These are phyloP conservation scores for Tremella yokohamensis DNA, from an alignment of 768 basidiomycete genomes.

Conservation along the genomic window DNA sequence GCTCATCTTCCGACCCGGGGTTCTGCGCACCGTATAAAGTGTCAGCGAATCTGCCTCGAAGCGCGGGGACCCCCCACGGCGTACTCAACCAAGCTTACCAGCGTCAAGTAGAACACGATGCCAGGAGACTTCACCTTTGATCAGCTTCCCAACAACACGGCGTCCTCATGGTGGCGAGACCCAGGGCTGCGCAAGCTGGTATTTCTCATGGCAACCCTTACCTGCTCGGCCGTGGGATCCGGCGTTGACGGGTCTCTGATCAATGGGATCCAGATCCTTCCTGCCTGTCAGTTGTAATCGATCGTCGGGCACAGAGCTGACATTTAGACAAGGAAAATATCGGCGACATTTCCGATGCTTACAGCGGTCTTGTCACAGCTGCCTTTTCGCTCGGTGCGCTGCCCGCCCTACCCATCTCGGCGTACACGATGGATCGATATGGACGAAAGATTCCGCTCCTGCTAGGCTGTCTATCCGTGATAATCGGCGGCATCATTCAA, in stretches of 20 bases:
- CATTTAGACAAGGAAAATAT: no score
- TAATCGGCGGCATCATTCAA: constrained; percentile 3
- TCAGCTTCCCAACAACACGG: constrained; percentile 5
- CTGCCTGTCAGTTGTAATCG: no score
- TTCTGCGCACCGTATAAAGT: no score
- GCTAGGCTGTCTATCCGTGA: background rate
- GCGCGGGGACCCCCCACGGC: no score
- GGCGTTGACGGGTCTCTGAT: no score
- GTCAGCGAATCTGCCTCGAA: no score
- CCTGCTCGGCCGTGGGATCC: no score
- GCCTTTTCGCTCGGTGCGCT: background rate
- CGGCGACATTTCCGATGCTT: background rate
- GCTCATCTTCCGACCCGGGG: no score
- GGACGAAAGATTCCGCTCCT: background rate
- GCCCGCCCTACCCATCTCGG: background rate
- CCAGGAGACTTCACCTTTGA: background rate
- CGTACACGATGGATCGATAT: constrained; percentile 9
- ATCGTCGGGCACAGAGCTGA: no score
- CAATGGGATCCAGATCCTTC: no score
- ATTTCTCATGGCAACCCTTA: constrained; percentile 1
- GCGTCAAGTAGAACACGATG: no score
- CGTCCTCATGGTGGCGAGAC: constrained; percentile 6
- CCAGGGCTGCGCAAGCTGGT: constrained; percentile 7
- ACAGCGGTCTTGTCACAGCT: background rate
- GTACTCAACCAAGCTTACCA: no score